Conservation (phyloP, 441 rosid genomes). For the Erodium texanum region DNA sequence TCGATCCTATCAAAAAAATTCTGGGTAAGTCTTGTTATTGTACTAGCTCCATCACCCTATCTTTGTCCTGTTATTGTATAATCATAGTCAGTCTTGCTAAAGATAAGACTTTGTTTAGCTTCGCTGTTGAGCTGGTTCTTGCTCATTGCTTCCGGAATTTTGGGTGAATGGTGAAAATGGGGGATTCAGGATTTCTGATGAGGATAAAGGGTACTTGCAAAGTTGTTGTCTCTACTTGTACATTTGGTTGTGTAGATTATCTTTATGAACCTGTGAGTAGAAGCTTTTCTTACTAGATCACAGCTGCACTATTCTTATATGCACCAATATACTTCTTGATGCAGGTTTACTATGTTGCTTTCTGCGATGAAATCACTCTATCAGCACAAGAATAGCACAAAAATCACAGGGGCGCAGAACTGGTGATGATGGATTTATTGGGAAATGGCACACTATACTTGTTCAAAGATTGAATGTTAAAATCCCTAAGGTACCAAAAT, state of each 20-base stretch:
- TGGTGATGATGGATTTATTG: conserved; percentile 53
- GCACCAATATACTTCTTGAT: conserved; percentile 19
- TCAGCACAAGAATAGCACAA: conserved; percentile 71
- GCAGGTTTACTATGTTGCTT: conserved; percentile 91
- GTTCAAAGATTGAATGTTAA: conserved; percentile 92
- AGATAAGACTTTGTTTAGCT: too few relatives aligned
- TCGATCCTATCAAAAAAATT: conserved; percentile 45
- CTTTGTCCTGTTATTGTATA: background rate
- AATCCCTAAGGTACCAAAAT: conserved; percentile 74
- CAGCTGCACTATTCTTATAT: conserved; percentile 1
- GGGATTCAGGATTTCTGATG: conserved; percentile 56
- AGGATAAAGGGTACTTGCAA: conserved; percentile 62
- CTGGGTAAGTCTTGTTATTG: conserved; percentile 62
- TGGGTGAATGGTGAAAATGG: conserved; percentile 64
- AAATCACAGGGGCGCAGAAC: conserved; percentile 46
- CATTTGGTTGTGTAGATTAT: conserved; percentile 96
- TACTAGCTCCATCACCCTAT: background rate
- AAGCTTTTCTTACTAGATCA: conserved; percentile 14
- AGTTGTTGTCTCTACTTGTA: conserved; percentile 78
- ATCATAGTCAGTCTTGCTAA: too few relatives aligned
- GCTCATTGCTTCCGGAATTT: conserved; percentile 17
- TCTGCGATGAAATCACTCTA: conserved; percentile 87
- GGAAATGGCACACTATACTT: conserved; percentile 83
- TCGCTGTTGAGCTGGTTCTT: conserved; percentile 8
- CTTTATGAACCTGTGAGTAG: conserved; percentile 71